These are phyloP conservation scores for Eucalyptus urophylla DNA, from an alignment of 345 rosid species.

Conservation along the genomic window DNA sequence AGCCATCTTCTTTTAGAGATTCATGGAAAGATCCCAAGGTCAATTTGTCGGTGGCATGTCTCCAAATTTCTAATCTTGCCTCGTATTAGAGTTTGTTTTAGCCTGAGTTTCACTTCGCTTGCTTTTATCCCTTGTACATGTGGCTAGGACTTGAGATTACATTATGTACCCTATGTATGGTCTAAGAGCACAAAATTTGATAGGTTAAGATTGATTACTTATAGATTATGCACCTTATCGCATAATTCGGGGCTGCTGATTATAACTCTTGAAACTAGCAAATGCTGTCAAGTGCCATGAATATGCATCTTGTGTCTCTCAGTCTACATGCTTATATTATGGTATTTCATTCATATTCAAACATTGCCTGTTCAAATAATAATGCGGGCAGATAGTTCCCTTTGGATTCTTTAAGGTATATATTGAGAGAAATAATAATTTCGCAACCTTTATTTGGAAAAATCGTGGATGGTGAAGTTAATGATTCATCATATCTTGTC, in stretches of 20 bases:
- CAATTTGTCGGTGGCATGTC: neutral
- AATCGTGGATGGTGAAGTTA: too few relatives aligned
- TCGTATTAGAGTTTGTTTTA: neutral
- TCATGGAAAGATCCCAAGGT: neutral
- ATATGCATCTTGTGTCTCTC: neutral
- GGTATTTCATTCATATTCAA: too few relatives aligned
- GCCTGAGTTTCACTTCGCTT: neutral
- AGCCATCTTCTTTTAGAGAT: neutral
- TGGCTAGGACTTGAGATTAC: neutral
- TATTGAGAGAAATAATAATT: too few relatives aligned
- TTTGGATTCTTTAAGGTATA: too few relatives aligned
- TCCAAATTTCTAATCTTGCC: neutral
- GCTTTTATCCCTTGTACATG: neutral
- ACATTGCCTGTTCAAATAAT: too few relatives aligned
- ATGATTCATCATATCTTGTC: too few relatives aligned
- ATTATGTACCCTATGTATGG: too few relatives aligned
- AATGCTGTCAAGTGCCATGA: rapidly evolving
- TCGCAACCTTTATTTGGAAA: too few relatives aligned
- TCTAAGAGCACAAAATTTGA: too few relatives aligned
- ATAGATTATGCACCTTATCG: rapidly evolving
- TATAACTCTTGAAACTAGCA: too few relatives aligned
- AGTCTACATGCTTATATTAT: too few relatives aligned
- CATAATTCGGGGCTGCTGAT: rapidly evolving
- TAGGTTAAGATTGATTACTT: too few relatives aligned
- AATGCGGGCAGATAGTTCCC: rapidly evolving